Percentiles rank a stretch among this genome's conserved stretches.
phyloP scores from a whole-genome alignment of 176 grass and related monocot genomes.

The Leersia perrieri region DNA sequence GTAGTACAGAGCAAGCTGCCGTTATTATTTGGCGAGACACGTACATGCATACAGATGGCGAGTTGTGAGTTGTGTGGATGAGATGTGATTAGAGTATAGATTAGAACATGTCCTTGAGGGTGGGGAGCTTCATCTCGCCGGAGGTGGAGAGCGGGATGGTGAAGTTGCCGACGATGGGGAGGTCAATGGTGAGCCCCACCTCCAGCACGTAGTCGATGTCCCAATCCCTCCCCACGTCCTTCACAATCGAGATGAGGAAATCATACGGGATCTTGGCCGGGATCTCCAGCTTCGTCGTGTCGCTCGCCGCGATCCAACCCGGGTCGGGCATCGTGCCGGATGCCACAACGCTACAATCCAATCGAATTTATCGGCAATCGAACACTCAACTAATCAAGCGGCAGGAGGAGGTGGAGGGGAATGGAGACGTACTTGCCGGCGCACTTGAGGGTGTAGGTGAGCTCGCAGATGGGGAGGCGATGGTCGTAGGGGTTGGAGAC shows the following conservation, averaged over 20 bases:
- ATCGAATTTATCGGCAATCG: not conserved
- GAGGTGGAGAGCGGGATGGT: conserved; percentile 67
- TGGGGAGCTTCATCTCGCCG: conserved; percentile 91
- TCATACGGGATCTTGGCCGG: conserved; percentile 79
- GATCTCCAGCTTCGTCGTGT: conserved; percentile 66
- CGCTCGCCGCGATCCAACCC: conserved; percentile 68
- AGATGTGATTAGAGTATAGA: not conserved
- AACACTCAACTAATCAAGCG: not conserved
- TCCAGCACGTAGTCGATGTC: conserved; percentile 74
- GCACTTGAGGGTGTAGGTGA: conserved; percentile 67
- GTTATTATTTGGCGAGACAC: conserved; percentile 1
- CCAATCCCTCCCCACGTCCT: conserved; percentile 71
- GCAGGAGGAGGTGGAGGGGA: too few species aligned
- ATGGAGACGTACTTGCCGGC: conserved; percentile 48
- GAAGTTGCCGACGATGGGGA: conserved; percentile 68
- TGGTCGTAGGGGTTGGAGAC: conserved; percentile 77
- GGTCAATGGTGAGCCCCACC: conserved; percentile 67
- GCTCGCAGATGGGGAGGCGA: conserved; percentile 77
- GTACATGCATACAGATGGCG: not conserved
- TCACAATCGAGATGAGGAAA: conserved; percentile 53
- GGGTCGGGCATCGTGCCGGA: conserved; percentile 72
- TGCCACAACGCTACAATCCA: conserved; percentile 37
- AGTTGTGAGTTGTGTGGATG: not conserved
- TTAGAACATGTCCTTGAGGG: conserved; percentile 57
- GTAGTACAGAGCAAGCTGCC: not conserved